phyloP scores from a whole-genome alignment of 1,139 yeast species.

The Yamadazyma membranifaciens region DNA sequence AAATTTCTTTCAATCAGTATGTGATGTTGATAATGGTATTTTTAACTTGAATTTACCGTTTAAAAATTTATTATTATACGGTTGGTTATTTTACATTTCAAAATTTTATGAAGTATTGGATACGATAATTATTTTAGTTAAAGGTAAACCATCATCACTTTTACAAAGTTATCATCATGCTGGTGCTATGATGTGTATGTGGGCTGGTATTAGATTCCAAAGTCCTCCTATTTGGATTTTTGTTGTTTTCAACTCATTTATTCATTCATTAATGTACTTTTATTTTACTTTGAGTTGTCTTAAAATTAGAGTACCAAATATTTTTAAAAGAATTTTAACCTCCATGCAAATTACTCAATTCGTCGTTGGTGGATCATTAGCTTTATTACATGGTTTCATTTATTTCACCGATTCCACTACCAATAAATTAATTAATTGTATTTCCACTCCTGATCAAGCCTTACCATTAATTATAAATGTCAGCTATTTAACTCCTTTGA shows the following conservation, averaged over 20 bases:
- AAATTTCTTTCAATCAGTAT: constrained; percentile 54
- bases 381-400: constrained; percentile 61
- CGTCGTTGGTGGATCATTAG: constrained; percentile 68
- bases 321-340: constrained; percentile 61
- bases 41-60: constrained; percentile 52
- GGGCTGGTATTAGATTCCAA: constrained; percentile 72
- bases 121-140: constrained; percentile 63
- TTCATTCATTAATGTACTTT: constrained; percentile 75
- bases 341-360: constrained; percentile 72
- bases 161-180: constrained; percentile 79
- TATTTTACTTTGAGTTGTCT: constrained; percentile 67
- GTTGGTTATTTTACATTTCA: constrained; percentile 68
- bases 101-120: constrained; percentile 75
- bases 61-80: constrained; percentile 36
- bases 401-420: constrained; percentile 54
- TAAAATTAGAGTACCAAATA: constrained; percentile 56
- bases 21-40: constrained; percentile 61
- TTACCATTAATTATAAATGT: constrained; percentile 65
- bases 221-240: constrained; percentile 83
- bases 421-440: constrained; percentile 50
- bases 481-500: constrained; percentile 65
- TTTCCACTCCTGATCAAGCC: constrained; percentile 60
- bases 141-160: constrained; percentile 67
- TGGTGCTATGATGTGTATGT: constrained; percentile 83
- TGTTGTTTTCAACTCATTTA: constrained; percentile 75